Evolutionary conservation across 2,329 filamentous ascomycete species (phyloP).

Genomic region (Aurifilum marmelostoma): DNA sequence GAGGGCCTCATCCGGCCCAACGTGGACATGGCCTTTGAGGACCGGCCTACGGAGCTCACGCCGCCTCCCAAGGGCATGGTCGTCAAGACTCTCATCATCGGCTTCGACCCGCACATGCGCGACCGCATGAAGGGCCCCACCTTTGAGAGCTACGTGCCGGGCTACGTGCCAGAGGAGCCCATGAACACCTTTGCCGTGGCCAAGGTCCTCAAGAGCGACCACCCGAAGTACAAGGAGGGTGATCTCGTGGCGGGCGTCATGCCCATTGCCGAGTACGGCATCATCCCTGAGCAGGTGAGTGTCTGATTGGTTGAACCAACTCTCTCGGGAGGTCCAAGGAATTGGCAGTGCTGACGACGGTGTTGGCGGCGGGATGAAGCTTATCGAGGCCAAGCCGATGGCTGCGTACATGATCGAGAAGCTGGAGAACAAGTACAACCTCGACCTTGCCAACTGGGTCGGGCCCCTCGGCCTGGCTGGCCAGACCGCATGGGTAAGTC

Average conservation of each 20-base stretch:
- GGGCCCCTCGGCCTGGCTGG: constrained; percentile 78
- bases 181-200: constrained; percentile 24
- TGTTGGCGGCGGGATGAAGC: constrained; percentile 39
- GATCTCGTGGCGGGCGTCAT: constrained; percentile 60
- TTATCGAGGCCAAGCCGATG: constrained; percentile 24
- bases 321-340: too few relatives aligned
- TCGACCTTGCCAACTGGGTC: constrained; percentile 65
- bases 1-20: constrained; percentile 19
- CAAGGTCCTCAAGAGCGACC: constrained; percentile 27
- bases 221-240: constrained; percentile 41
- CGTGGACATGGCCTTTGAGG: constrained; percentile 26
- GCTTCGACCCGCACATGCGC: constrained; percentile 29
- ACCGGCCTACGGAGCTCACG: constrained; percentile 20
- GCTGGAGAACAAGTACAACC: constrained; percentile 66
- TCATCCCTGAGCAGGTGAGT: constrained; percentile 44
- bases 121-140: constrained; percentile 28
- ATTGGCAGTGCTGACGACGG: constrained; percentile 33
- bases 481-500: constrained; percentile 65
- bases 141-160: constrained; percentile 27
- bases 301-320: too few relatives aligned
- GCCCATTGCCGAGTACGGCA: constrained; percentile 65
- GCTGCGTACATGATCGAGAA: constrained; percentile 39
- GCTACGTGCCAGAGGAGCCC: constrained; percentile 23
- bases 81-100: constrained; percentile 24
- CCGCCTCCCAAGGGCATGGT: constrained; percentile 26